A percentile compares a stretch with the other conserved stretches of the same genome.
Conservation (phyloP, 306 rosid species). For the Cicer cuneatum region DNA sequence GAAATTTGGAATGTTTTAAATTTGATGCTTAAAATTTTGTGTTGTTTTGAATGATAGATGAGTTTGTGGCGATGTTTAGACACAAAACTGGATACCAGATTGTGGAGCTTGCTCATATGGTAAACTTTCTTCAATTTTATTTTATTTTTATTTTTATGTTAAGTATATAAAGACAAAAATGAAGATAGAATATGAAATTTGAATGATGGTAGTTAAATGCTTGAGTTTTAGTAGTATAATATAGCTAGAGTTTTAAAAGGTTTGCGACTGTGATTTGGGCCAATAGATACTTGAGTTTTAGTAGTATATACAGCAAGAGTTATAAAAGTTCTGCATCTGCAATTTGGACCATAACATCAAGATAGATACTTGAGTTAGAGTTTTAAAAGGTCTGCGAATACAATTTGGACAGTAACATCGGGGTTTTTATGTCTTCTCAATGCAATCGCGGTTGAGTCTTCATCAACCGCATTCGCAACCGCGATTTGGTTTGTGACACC, state of each 20-base stretch:
- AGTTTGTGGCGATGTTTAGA: constrained; percentile 80
- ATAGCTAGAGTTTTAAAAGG: not conserved
- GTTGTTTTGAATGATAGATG: constrained; percentile 61
- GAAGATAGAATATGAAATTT: constrained; percentile 23
- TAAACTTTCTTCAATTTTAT: constrained; percentile 39
- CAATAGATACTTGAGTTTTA: constrained; percentile 2
- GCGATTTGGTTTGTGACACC: not conserved
- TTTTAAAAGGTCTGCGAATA: not conserved
- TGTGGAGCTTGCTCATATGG: constrained; percentile 98
- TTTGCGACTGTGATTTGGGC: not conserved
- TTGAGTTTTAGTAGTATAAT: not conserved
- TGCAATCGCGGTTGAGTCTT: not conserved
- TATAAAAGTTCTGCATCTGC: not conserved
- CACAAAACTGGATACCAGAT: constrained; percentile 76
- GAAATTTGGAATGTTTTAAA: constrained; percentile 14
- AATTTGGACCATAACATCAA: not conserved
- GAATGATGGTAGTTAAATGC: constrained; percentile 22
- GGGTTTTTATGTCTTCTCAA: not conserved
- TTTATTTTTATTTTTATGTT: not conserved
- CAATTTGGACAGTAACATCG: not conserved
- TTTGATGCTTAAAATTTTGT: constrained; percentile 29
- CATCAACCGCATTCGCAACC: not conserved
- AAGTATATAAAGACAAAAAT: not conserved
- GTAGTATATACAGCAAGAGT: not conserved
- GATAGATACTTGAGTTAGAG: not conserved